A percentile compares a stretch with the other conserved stretches of the same genome.
phyloP scores from a whole-genome alignment of 352 stramenopile species.

The Sclerospora graminicola region DNA sequence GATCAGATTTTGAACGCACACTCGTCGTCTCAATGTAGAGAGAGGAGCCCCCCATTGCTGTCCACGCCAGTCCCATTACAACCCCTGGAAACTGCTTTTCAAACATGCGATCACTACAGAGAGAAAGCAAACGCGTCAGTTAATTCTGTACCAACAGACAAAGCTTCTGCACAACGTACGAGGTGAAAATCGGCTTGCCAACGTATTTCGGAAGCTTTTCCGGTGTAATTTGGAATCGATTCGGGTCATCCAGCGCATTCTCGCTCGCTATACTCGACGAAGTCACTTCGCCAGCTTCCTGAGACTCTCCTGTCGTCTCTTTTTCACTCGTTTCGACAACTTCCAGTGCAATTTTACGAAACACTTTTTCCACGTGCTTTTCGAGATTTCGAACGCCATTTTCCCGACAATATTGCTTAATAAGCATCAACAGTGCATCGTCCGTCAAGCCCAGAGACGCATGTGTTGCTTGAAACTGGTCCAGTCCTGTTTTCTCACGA shows the following conservation, averaged over 20 bases:
- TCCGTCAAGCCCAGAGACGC: constrained; percentile 87
- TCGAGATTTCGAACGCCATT: constrained; percentile 95
- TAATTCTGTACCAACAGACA: not conserved
- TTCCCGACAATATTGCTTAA: constrained; percentile 94
- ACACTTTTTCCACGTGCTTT: constrained; percentile 98
- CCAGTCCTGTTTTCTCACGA: constrained; percentile 86
- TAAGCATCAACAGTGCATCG: constrained; percentile 85
- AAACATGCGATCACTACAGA: constrained; percentile 91
- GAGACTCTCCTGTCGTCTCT: constrained; percentile 10
- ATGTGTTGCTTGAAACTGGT: constrained; percentile 52
- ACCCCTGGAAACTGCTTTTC: constrained; percentile 90
- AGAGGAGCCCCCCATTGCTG: constrained; percentile 94
- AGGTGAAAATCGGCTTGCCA: constrained; percentile 96
- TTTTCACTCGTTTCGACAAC: constrained; percentile 86
- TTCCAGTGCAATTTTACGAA: constrained; percentile 95
- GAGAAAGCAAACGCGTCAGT: constrained; percentile 3
- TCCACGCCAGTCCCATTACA: constrained; percentile 99
- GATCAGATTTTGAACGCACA: constrained; percentile 56
- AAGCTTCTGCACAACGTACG: constrained; percentile 56
- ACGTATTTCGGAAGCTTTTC: constrained; percentile 97
- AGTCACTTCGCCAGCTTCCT: constrained; percentile 37
- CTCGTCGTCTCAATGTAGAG: constrained; percentile 97
- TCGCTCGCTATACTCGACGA: constrained; percentile 2
- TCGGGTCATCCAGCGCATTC: constrained; percentile 20
- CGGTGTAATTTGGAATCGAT: constrained; percentile 86